These are phyloP conservation scores for Jaminaea rosea DNA, from an alignment of 1,284 basidiomycete species.

Conservation along the genomic window DNA sequence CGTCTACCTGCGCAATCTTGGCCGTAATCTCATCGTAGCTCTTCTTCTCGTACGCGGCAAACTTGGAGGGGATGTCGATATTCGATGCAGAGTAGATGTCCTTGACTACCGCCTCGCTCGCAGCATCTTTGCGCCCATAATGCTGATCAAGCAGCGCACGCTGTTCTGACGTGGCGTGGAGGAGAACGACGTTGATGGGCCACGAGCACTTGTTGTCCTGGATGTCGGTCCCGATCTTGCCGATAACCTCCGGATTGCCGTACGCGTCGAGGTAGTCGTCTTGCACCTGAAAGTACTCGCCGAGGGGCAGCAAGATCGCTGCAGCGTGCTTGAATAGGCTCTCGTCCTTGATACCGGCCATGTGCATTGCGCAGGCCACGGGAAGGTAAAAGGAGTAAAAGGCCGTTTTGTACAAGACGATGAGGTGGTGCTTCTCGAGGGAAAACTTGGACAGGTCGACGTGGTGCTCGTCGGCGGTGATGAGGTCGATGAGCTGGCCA, in stretches of 20 bases:
- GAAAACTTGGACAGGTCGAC: constrained; percentile 85
- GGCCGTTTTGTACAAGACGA: constrained; percentile 95
- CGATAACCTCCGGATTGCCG: constrained; percentile 80
- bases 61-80: constrained; percentile 56
- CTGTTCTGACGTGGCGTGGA: constrained; percentile 59
- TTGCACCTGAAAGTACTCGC: constrained; percentile 98
- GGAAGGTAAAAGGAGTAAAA: constrained; percentile 99
- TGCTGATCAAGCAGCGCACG: constrained; percentile 58
- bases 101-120: constrained; percentile 64
- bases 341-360: constrained; percentile 61
- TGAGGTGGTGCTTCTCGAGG: constrained; percentile 70
- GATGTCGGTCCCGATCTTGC: constrained; percentile 96
- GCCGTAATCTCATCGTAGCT: constrained; percentile 54
- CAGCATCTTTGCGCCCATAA: constrained; percentile 73
- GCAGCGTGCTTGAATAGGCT: constrained; percentile 69
- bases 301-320: constrained; percentile 79
- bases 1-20: constrained; percentile 39
- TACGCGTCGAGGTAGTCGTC: constrained; percentile 95
- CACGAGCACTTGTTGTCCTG: constrained; percentile 98
- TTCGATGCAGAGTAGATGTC: constrained; percentile 65
- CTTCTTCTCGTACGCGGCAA: constrained; percentile 68
- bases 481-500: constrained; percentile 88
- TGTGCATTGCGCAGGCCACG: constrained; percentile 83
- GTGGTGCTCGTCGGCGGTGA: constrained; percentile 82
- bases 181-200: constrained; percentile 84